Evolutionary conservation across 208 protist genomes (phyloP).

Genomic region (Trichomonas tenax): DNA sequence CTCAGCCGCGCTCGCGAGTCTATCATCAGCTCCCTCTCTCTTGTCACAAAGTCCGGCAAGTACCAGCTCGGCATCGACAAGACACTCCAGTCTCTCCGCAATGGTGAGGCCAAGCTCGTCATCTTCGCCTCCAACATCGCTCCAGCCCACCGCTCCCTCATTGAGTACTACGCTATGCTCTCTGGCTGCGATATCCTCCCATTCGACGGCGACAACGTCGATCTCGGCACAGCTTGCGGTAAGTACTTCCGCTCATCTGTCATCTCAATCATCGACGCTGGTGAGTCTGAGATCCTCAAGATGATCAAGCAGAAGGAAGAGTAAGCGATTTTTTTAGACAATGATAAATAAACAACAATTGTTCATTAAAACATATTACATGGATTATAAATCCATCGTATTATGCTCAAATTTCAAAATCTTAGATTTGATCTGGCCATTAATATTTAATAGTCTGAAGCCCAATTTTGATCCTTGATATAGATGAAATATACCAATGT

Average conservation of each 20-base stretch:
- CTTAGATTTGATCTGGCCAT: no score
- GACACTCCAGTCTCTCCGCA: slow-evolving; percentile 82
- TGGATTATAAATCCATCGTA: neutral
- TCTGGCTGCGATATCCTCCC: slow-evolving; percentile 92
- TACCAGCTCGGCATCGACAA: slow-evolving; percentile 91
- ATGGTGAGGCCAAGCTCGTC: slow-evolving; percentile 79
- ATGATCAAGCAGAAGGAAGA: slow-evolving; percentile 23
- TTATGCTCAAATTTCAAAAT: no score
- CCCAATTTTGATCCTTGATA: no score
- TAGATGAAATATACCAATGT: no score
- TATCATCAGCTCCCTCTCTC: slow-evolving; percentile 60
- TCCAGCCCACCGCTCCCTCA: slow-evolving; percentile 85
- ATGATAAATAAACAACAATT: neutral
- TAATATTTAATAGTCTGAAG: no score
- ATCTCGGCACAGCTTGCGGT: slow-evolving; percentile 95
- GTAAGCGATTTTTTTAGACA: neutral
- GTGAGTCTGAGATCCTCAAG: slow-evolving; percentile 72
- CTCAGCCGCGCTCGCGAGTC: neutral
- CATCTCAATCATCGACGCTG: slow-evolving; percentile 87
- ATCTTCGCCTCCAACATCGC: slow-evolving; percentile 95
- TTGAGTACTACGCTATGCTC: slow-evolving; percentile 99
- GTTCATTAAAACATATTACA: neutral
- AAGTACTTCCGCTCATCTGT: slow-evolving; percentile 88
- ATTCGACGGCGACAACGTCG: slow-evolving; percentile 91
- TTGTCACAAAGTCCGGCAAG: slow-evolving; percentile 98